Conservation (phyloP, 495 filamentous ascomycete genomes). For the Lichenothelia convexa region DNA sequence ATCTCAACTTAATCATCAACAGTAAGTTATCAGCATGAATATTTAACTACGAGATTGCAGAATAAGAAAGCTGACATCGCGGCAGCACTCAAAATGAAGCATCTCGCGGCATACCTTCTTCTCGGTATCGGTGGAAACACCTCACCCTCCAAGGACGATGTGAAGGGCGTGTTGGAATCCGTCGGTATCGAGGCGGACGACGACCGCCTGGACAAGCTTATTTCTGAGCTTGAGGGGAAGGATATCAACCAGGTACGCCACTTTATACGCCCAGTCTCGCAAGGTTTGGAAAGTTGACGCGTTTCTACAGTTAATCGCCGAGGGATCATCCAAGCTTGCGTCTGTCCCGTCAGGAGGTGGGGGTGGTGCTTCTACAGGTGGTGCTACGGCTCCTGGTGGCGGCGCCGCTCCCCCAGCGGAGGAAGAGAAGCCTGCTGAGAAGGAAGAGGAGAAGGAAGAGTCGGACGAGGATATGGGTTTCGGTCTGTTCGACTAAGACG, state of each 20-base stretch:
- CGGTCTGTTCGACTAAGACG: constrained; percentile 98
- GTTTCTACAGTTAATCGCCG: constrained; percentile 57
- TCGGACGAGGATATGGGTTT: constrained; percentile 99
- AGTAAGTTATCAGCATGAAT: not conserved
- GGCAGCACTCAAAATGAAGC: constrained; percentile 73
- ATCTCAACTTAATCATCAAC: not conserved
- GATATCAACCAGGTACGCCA: constrained; percentile 73
- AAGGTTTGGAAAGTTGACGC: constrained; percentile 7
- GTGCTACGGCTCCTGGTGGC: constrained; percentile 45
- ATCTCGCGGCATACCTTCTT: constrained; percentile 98
- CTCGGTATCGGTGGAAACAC: constrained; percentile 84
- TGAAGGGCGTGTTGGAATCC: constrained; percentile 80
- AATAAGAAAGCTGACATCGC: constrained; percentile 1
- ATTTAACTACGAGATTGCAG: not conserved
- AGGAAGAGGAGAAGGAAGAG: constrained; percentile 63
- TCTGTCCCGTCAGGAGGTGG: constrained; percentile 89
- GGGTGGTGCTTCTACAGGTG: constrained; percentile 44
- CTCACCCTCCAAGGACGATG: constrained; percentile 67
- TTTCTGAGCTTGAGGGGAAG: constrained; percentile 93
- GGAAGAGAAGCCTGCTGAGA: constrained; percentile 25
- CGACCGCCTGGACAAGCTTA: constrained; percentile 67
- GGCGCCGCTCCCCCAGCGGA: constrained; percentile 52
- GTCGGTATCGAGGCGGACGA: constrained; percentile 91
- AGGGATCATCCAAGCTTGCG: constrained; percentile 85
- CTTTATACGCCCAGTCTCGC: not conserved